These are phyloP conservation scores for Solanum arcanum DNA, from an alignment of 257 asterid species.

Conservation along the genomic window DNA sequence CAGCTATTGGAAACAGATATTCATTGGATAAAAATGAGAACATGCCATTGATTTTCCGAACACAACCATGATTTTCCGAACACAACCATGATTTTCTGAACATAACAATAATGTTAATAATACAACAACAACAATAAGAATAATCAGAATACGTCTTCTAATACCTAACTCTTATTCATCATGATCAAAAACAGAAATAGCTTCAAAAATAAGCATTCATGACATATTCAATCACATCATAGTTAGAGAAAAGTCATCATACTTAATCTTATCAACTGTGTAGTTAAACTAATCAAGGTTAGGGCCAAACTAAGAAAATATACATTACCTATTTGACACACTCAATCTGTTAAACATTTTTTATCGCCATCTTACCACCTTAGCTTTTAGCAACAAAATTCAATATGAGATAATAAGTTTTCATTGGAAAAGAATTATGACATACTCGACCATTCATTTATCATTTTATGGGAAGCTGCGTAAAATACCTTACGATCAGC, in stretches of 20 bases:
- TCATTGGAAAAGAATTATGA: background rate
- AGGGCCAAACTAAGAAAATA: background rate
- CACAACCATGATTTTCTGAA: background rate
- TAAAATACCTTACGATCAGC: slow-evolving; percentile 73
- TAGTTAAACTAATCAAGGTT: background rate
- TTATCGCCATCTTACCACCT: background rate
- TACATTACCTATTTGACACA: background rate
- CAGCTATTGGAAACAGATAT: background rate
- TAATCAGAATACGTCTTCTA: background rate
- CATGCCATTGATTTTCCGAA: background rate
- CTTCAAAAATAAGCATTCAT: background rate
- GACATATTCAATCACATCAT: background rate
- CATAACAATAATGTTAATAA: background rate
- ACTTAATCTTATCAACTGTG: background rate
- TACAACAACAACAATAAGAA: background rate
- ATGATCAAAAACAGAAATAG: background rate
- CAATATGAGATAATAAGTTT: background rate
- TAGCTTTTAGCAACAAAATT: background rate
- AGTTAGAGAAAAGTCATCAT: background rate
- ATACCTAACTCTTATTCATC: background rate
- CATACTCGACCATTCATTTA: background rate
- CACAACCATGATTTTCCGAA: background rate
- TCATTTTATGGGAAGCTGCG: background rate
- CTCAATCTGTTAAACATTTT: background rate
- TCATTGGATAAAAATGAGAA: background rate